Conservation (phyloP, 257 asterid species). For the Ocimum tenuiflorum region DNA sequence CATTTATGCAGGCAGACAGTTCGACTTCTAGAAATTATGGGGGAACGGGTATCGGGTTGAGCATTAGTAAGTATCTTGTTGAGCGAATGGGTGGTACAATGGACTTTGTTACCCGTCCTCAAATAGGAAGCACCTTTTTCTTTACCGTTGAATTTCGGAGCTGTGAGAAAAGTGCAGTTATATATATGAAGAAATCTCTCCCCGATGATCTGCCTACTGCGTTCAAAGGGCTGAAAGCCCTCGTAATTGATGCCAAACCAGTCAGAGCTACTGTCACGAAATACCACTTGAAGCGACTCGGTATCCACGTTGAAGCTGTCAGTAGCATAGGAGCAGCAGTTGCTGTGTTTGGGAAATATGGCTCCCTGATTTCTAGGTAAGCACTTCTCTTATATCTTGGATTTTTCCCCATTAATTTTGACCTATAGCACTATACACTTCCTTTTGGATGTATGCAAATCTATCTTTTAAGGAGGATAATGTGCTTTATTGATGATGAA, state of each 20-base stretch:
- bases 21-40: conserved; percentile 87
- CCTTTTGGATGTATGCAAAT: background rate
- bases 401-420: background rate
- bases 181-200: conserved; percentile 37
- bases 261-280: conserved; percentile 77
- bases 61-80: conserved; percentile 85
- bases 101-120: conserved; percentile 65
- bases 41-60: conserved; percentile 92
- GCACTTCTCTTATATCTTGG: conserved; percentile 14
- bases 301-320: conserved; percentile 53
- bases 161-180: conserved; percentile 32
- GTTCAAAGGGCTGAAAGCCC: conserved; percentile 60
- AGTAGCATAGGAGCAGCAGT: conserved; percentile 43
- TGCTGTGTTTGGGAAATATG: conserved; percentile 33
- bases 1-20: conserved; percentile 98
- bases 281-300: conserved; percentile 79
- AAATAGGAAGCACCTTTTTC: conserved; percentile 81
- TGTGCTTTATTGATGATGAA: background rate
- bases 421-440: background rate
- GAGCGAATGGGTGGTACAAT: conserved; percentile 92
- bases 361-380: conserved; percentile 43
- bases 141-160: conserved; percentile 52
- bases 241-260: conserved; percentile 64
- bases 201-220: conserved; percentile 48
- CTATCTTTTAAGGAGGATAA: background rate